Conservation (phyloP, 2,329 filamentous ascomycete genomes). For the Volutella citrinella region DNA sequence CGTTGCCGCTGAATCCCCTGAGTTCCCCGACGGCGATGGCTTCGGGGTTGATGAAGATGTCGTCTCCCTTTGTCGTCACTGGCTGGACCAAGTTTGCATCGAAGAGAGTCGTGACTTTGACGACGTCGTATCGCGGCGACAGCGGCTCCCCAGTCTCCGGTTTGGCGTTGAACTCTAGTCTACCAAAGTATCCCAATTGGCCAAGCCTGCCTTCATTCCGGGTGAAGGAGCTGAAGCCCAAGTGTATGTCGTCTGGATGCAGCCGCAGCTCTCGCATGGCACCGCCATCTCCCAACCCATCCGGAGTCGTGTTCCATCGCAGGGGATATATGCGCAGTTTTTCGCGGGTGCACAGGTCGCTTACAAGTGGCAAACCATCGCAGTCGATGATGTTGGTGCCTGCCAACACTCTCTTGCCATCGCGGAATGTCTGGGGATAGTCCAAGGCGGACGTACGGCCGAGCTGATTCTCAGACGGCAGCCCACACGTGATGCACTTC, state of each 20-base stretch:
- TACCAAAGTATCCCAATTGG: constrained; percentile 33
- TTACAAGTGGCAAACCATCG: constrained; percentile 27
- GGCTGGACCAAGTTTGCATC: constrained; percentile 13
- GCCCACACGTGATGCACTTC: constrained; percentile 45
- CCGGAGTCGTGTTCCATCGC: constrained; percentile 15
- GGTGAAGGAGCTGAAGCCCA: constrained; percentile 39
- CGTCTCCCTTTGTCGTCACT: neutral
- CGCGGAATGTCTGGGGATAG: constrained; percentile 42
- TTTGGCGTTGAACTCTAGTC: constrained; percentile 36
- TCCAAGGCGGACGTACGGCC: constrained; percentile 17
- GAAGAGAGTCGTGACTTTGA: constrained; percentile 34
- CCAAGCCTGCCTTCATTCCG: constrained; percentile 5
- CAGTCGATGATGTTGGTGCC: constrained; percentile 37
- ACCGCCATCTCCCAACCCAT: constrained; percentile 29
- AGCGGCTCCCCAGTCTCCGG: constrained; percentile 28
- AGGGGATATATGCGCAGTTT: constrained; percentile 3
- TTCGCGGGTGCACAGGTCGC: constrained; percentile 7
- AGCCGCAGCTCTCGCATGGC: constrained; percentile 40
- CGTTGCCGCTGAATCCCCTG: constrained; percentile 41
- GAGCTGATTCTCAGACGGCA: constrained; percentile 30
- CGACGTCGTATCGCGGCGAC: constrained; percentile 36
- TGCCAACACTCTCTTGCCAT: constrained; percentile 33
- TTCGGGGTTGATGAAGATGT: neutral
- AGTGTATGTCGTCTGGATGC: constrained; percentile 43
- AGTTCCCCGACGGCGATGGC: constrained; percentile 36